Percentiles rank a stretch among this genome's conserved stretches.
phyloP scores from a whole-genome alignment of 352 stramenopile species.

The Globisporangium emineosum region DNA sequence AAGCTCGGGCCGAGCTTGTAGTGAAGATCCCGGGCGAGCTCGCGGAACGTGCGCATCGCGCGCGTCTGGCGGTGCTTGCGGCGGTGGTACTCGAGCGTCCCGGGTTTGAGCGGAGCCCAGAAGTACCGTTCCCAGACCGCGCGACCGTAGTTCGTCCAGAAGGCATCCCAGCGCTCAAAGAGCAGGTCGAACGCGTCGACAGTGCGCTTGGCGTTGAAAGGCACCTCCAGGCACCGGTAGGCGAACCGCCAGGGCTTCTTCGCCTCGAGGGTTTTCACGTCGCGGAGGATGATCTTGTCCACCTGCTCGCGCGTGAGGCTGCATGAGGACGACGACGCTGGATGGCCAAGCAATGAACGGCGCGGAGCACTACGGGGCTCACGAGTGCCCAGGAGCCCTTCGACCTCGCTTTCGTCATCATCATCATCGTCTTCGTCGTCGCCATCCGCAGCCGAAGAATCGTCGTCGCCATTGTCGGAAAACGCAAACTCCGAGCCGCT shows the following conservation, averaged over 20 bases:
- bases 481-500: neutral
- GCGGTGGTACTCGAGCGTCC: slow-evolving; percentile 25
- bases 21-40: slow-evolving; percentile 29
- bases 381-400: neutral
- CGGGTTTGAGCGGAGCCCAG: slow-evolving; percentile 31
- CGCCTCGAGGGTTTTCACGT: slow-evolving; percentile 25
- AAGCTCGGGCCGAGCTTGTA: slow-evolving; percentile 8
- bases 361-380: neutral
- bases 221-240: slow-evolving; percentile 40
- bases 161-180: slow-evolving; percentile 51
- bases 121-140: slow-evolving; percentile 49
- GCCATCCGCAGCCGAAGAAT: neutral
- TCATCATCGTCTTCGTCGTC: slow-evolving; percentile 7
- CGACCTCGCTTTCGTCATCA: neutral
- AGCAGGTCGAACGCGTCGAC: slow-evolving; percentile 36
- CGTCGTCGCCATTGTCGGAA: neutral
- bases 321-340: neutral
- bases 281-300: slow-evolving; percentile 20
- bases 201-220: slow-evolving; percentile 25
- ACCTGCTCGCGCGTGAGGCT: slow-evolving; percentile 16
- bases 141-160: slow-evolving; percentile 36
- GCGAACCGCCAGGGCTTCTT: slow-evolving; percentile 43
- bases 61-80: slow-evolving; percentile 31
- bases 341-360: neutral
- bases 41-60: slow-evolving; percentile 29